phyloP scores from a whole-genome alignment of 768 basidiomycete genomes.

The Baorangia bicolor region DNA sequence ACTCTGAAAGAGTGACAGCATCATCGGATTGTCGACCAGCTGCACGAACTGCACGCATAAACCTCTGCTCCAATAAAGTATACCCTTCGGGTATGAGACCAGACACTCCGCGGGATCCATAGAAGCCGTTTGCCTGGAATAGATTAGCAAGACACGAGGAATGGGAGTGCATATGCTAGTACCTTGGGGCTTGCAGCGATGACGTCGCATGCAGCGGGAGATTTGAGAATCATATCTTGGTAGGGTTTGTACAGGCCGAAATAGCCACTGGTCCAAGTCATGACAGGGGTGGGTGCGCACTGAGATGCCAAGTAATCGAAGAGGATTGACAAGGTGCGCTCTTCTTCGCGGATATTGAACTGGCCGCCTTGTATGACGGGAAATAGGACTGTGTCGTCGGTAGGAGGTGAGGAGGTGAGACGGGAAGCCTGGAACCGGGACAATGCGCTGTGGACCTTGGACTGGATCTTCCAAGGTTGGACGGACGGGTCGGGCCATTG shows the following conservation, averaged over 20 bases:
- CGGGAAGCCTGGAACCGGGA: conserved; percentile 55
- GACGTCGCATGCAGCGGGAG: conserved; percentile 62
- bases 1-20: conserved; percentile 78
- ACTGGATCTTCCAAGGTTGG: conserved; percentile 70
- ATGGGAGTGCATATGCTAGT: conserved; percentile 11
- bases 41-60: conserved; percentile 63
- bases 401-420: conserved; percentile 7
- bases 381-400: conserved; percentile 54
- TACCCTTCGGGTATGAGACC: conserved; percentile 95
- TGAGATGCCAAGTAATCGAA: conserved; percentile 48
- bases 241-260: conserved; percentile 86
- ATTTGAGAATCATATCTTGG: conserved; percentile 65
- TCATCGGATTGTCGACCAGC: conserved; percentile 40
- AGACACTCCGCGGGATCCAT: conserved; percentile 84
- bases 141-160: background rate
- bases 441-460: conserved; percentile 56
- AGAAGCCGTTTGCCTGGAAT: conserved; percentile 91
- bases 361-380: conserved; percentile 91
- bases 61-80: conserved; percentile 80
- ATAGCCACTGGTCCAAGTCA: conserved; percentile 93
- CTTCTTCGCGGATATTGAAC: conserved; percentile 85
- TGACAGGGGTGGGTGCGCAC: conserved; percentile 37
- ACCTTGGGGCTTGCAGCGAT: conserved; percentile 89
- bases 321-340: conserved; percentile 54
- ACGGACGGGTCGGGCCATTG: conserved; percentile 65